Evolutionary conservation across 139 green algal species (phyloP).

Genomic region (Chlorella sp.): DNA sequence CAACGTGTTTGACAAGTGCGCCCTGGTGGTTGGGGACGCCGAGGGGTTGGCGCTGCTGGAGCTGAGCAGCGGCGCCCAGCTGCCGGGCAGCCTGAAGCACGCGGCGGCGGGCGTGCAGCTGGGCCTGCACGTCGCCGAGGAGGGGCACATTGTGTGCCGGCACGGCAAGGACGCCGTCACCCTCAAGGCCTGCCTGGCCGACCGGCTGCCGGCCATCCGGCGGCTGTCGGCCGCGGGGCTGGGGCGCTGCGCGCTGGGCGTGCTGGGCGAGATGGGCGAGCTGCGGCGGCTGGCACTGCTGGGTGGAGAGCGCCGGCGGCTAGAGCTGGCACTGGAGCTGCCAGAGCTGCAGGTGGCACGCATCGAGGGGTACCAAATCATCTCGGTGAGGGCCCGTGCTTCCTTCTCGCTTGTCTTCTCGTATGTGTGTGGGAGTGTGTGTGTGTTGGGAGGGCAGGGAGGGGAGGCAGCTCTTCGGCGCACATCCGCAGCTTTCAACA

Average conservation of each 20-base stretch:
- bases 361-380: constrained; percentile 24
- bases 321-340: constrained; percentile 29
- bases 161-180: constrained; percentile 13
- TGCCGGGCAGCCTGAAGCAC: constrained; percentile 29
- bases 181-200: constrained; percentile 21
- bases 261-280: neutral
- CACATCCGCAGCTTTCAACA: no score
- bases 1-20: constrained; percentile 33
- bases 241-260: constrained; percentile 10
- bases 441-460: no score
- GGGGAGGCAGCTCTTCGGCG: no score
- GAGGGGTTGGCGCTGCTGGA: neutral
- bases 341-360: constrained; percentile 6
- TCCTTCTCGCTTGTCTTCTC: neutral
- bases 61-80: constrained; percentile 14
- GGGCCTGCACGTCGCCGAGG: constrained; percentile 29
- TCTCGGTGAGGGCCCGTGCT: neutral
- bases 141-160: constrained; percentile 12
- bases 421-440: neutral
- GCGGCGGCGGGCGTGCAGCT: neutral
- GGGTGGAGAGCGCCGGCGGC: constrained; percentile 19
- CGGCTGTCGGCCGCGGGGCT: constrained; percentile 5
- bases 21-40: neutral
- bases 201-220: constrained; percentile 1
- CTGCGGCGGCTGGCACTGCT: constrained; percentile 24